Evolutionary conservation across 2,329 filamentous ascomycete genomes (phyloP), one percentile per base, ranked within the genome.

Genomic region (Colletotrichum sp.): DNA sequence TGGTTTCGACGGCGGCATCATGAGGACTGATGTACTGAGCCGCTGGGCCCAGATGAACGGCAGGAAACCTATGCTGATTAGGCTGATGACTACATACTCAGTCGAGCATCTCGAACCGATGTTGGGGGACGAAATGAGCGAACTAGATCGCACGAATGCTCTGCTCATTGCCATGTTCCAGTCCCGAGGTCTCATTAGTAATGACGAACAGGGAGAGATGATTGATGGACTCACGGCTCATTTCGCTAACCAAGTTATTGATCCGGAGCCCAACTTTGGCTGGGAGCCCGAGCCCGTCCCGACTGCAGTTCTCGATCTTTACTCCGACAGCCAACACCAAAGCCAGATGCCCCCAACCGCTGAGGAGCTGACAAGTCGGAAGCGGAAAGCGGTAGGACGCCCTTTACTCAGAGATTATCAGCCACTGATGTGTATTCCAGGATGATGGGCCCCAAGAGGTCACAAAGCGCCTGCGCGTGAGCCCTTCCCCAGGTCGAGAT

Each of bases 81-180:
- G 84, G 0, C 84, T 92, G 7, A 87, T 89, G 7, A 88, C 86
- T 8, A 87, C 85, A 4, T 86, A 88, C 77, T 89, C 90, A 2
- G 86, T 92, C 48, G 90, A 92, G 80, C 91, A 92, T 74, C 85
- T 92, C 57, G 87, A 88, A 72, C 82, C 88, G 65, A 84, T 87
- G 18, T 82, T 91, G 30, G 83, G 84, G 3, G 81, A 84, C 3
- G 78, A 81, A 6, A 77, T 86, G 67, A 82, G 85, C n/a, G 77
- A 80, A 0, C 71, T 90, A 8, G 89, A 91, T 77, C 85, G 87
- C 18, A 89, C 87, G 74, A 89, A 87, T 67, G 84, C 86, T 3
- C 82, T 88, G 2, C 78, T 88, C 30, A 78, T 82, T 24, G 81
- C 81, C 52, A 73, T 84, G 24, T 80, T 79, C 10, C 82, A 81